These are phyloP conservation scores for Vigna mungo DNA, from an alignment of 306 rosid genomes.

Conservation along the genomic window DNA sequence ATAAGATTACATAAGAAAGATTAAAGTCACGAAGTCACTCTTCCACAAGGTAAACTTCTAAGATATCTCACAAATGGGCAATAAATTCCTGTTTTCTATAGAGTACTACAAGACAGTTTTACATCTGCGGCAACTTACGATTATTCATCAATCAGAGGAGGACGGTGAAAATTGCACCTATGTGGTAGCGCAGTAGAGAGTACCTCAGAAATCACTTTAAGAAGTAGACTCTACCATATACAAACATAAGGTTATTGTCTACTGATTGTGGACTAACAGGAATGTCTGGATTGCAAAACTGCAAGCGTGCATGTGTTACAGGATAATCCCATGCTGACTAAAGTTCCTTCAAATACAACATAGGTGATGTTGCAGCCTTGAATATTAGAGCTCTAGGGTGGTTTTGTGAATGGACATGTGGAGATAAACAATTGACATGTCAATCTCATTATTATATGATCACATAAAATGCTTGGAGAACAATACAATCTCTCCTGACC, in stretches of 20 bases:
- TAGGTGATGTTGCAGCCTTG: not conserved
- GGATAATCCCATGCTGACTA: not conserved
- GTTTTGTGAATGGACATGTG: slow-evolving; percentile 21
- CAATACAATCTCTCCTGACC: slow-evolving; percentile 18
- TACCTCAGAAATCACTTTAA: no score
- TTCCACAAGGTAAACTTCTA: slow-evolving; percentile 21
- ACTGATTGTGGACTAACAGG: no score
- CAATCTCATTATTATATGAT: slow-evolving; percentile 23
- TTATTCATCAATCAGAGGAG: no score
- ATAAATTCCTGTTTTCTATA: not conserved
- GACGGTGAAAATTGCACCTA: no score
- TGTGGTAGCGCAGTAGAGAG: no score
- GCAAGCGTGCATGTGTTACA: not conserved
- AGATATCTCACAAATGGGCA: not conserved
- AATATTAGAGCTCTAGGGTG: not conserved
- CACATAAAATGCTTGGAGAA: slow-evolving; percentile 7
- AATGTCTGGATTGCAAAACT: no score
- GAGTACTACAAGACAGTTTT: not conserved
- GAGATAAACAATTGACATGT: not conserved
- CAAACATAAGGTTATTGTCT: no score
- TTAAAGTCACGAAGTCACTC: not conserved
- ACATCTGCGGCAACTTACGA: not conserved
- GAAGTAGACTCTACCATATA: no score
- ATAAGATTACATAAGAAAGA: not conserved
- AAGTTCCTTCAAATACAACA: not conserved